Conservation (phyloP, 768 basidiomycete species). For the Auriscalpium vulgare region DNA sequence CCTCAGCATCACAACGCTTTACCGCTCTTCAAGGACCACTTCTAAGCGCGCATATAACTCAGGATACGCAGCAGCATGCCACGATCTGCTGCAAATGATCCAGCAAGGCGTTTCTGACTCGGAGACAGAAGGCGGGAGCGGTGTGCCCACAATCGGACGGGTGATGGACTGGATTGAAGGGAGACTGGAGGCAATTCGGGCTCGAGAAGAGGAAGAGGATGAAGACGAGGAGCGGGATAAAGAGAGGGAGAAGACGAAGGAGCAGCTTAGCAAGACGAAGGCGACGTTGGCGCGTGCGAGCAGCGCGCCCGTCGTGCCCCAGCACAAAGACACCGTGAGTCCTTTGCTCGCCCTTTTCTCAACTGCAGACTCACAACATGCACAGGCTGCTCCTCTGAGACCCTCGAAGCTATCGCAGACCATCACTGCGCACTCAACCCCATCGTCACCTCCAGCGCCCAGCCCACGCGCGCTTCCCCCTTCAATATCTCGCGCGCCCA, state of each 20-base stretch:
- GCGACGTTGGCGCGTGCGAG: conserved; percentile 15
- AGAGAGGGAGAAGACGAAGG: conserved; percentile 26
- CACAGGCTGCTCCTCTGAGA: conserved; percentile 29
- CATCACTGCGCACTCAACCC: conserved; percentile 17
- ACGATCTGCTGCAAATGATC: conserved; percentile 74
- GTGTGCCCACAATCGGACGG: conserved; percentile 56
- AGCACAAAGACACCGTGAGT: conserved; percentile 16
- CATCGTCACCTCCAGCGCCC: conserved; percentile 22
- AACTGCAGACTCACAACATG: neutral
- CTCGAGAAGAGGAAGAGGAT: conserved; percentile 73
- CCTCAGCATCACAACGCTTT: conserved; percentile 77
- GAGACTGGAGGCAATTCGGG: conserved; percentile 64
- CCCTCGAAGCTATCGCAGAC: conserved; percentile 20
- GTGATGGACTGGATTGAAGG: conserved; percentile 87
- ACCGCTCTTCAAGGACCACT: conserved; percentile 68
- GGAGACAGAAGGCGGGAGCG: conserved; percentile 27
- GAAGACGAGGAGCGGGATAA: conserved; percentile 70
- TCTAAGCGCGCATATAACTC: conserved; percentile 77
- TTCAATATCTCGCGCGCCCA: conserved; percentile 11
- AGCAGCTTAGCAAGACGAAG: conserved; percentile 19
- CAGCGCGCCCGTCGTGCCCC: conserved; percentile 14
- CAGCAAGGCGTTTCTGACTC: conserved; percentile 72
- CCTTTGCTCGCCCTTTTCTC: conserved; percentile 7
- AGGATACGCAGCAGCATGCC: conserved; percentile 73
- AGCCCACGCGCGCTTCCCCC: conserved; percentile 6